These are phyloP conservation scores for Puccinia brachypodii DNA, from an alignment of 1,284 basidiomycete genomes.

Conservation along the genomic window DNA sequence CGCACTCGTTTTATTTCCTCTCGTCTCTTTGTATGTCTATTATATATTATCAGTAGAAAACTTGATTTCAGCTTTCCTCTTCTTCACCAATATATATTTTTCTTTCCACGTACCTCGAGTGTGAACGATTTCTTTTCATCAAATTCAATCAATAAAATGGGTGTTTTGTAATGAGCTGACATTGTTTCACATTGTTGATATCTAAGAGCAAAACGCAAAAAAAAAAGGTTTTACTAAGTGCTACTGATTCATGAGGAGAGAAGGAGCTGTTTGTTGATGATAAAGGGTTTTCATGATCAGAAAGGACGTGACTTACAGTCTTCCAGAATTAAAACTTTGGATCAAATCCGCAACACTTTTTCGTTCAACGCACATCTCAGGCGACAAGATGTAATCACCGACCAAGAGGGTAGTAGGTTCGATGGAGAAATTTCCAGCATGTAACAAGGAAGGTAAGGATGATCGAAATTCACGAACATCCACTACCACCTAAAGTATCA, in stretches of 20 bases:
- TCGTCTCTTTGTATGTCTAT: conserved; percentile 44
- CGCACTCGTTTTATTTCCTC: conserved; percentile 32
- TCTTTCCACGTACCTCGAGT: conserved; percentile 57
- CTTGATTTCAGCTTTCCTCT: not conserved
- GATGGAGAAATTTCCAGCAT: conserved; percentile 77
- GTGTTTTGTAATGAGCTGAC: conserved; percentile 92
- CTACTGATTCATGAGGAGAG: not conserved
- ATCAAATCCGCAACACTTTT: conserved; percentile 91
- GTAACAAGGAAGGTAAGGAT: conserved; percentile 82
- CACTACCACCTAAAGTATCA: conserved; percentile 66
- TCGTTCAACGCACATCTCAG: conserved; percentile 92
- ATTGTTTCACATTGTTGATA: conserved; percentile 97
- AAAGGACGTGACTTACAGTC: conserved; percentile 60
- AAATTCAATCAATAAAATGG: conserved; percentile 94
- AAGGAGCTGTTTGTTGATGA: not conserved
- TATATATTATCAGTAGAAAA: not conserved
- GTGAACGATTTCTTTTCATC: conserved; percentile 96
- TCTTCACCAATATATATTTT: not conserved
- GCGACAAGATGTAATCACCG: conserved; percentile 92
- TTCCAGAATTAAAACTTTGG: conserved; percentile 85
- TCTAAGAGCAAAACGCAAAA: conserved; percentile 16
- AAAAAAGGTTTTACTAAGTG: not conserved
- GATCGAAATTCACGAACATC: conserved; percentile 97
- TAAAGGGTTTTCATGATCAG: not conserved
- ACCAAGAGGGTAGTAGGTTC: conserved; percentile 88